A percentile compares a stretch with the other conserved stretches of the same genome.
These are phyloP conservation scores for Stagonosporopsis chrysanthemi DNA, from an alignment of 2,329 filamentous ascomycete species.

Conservation along the genomic window DNA sequence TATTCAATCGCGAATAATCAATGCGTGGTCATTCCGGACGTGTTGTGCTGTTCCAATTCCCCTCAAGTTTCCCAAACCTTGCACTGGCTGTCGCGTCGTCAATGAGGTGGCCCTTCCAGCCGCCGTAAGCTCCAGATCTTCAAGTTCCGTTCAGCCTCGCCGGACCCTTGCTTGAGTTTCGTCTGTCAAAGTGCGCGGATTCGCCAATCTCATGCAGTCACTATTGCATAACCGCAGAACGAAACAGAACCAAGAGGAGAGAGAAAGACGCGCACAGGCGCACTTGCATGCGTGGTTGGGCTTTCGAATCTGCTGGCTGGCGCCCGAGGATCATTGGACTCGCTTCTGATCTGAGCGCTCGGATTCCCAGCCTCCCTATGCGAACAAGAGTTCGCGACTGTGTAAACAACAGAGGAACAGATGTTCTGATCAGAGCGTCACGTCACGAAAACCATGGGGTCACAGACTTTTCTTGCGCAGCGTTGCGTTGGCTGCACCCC, in stretches of 20 bases:
- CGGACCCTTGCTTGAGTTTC: constrained; percentile 4
- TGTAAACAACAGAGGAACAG: constrained; percentile 7
- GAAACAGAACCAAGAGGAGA: constrained; percentile 18
- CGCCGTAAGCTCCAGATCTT: constrained; percentile 10
- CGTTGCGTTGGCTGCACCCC: constrained; percentile 18
- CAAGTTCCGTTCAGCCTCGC: constrained; percentile 1
- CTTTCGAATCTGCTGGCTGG: constrained; percentile 32
- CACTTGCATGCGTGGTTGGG: constrained; percentile 39
- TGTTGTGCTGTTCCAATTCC: neutral
- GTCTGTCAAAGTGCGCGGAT: constrained; percentile 12
- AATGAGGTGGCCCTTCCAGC: constrained; percentile 2
- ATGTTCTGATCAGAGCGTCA: constrained; percentile 8
- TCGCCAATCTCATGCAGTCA: constrained; percentile 16
- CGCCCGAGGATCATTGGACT: constrained; percentile 33
- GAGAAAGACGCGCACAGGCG: constrained; percentile 25
- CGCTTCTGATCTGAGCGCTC: constrained; percentile 21
- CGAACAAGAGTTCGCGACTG: constrained; percentile 17
- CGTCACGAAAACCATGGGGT: constrained; percentile 2
- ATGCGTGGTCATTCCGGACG: neutral
- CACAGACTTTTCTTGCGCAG: constrained; percentile 6
- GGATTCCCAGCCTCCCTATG: constrained; percentile 19
- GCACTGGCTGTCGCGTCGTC: constrained; percentile 7
- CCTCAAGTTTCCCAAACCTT: constrained; percentile 3
- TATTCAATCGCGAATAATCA: neutral
- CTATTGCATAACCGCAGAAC: constrained; percentile 15